phyloP scores from a whole-genome alignment of 1,284 basidiomycete species.

The Tylopilus sp. region DNA sequence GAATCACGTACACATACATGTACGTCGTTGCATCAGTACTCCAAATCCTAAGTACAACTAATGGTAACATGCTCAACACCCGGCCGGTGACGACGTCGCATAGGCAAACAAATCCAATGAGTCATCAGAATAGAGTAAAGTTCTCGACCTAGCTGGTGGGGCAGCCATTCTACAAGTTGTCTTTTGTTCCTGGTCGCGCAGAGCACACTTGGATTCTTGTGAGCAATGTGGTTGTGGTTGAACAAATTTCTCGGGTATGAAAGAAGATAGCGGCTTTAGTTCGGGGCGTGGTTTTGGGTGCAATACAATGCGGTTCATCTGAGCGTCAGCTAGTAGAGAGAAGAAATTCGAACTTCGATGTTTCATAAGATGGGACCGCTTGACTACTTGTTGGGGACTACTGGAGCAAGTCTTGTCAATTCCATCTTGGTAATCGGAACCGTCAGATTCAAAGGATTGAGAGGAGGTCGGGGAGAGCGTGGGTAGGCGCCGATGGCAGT shows the following conservation, averaged over 20 bases:
- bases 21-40: neutral
- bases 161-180: neutral
- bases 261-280: conserved; percentile 5
- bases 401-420: conserved; percentile 26
- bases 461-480: conserved; percentile 13
- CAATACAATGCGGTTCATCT: conserved; percentile 39
- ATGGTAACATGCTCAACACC: conserved; percentile 13
- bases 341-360: conserved; percentile 34
- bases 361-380: conserved; percentile 6
- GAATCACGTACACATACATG: neutral
- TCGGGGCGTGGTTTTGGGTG: conserved; percentile 23
- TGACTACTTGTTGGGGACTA: conserved; percentile 2
- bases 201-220: conserved; percentile 11
- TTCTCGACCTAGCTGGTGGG: conserved; percentile 10
- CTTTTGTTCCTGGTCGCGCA: conserved; percentile 16
- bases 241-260: conserved; percentile 18
- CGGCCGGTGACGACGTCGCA: conserved; percentile 29
- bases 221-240: conserved; percentile 11
- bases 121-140: conserved; percentile 43
- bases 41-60: neutral
- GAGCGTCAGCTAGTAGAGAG: conserved; percentile 46
- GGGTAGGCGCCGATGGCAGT: conserved; percentile 1
- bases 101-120: conserved; percentile 49
- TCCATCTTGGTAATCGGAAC: conserved; percentile 23
- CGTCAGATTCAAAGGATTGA: conserved; percentile 18